These are phyloP conservation scores for Euphorbia celastroides DNA, from an alignment of 441 rosid genomes.

Conservation along the genomic window DNA sequence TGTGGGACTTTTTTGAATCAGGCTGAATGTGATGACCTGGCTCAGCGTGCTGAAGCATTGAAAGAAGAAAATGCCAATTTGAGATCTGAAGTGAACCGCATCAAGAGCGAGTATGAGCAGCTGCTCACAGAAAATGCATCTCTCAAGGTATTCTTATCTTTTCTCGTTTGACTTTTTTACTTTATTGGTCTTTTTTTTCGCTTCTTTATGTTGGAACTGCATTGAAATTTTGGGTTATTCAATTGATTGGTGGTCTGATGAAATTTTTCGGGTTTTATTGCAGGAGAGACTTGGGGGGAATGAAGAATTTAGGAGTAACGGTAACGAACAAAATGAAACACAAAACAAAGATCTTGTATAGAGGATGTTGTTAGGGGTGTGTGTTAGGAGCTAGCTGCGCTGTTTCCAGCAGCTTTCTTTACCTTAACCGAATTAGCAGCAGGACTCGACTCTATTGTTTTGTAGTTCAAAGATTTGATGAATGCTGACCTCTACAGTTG, in stretches of 20 bases:
- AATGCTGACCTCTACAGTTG: conserved; percentile 34
- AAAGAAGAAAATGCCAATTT: conserved; percentile 80
- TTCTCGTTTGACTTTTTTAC: too few species aligned
- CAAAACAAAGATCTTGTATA: conserved; percentile 39
- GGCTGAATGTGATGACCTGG: conserved; percentile 96
- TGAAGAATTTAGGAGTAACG: conserved; percentile 46
- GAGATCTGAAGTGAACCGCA: conserved; percentile 63
- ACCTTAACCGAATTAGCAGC: conserved; percentile 53
- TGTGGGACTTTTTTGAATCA: conserved; percentile 28
- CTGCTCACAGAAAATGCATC: conserved; percentile 63
- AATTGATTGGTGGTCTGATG: background rate
- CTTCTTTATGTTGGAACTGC: too few species aligned
- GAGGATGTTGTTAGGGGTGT: conserved; percentile 26
- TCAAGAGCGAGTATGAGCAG: conserved; percentile 70
- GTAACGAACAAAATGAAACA: conserved; percentile 41
- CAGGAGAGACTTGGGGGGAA: conserved; percentile 70
- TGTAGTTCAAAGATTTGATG: conserved; percentile 38
- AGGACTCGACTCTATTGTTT: conserved; percentile 14
- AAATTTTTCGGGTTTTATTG: conserved; percentile 12
- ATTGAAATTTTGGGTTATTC: background rate
- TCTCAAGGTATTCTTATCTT: conserved; percentile 49
- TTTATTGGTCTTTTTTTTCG: too few species aligned
- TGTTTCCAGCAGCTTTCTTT: conserved; percentile 32
- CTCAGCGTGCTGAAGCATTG: conserved; percentile 73
- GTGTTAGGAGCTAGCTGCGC: conserved; percentile 26